These are phyloP conservation scores for Verbena officinalis DNA, from an alignment of 257 asterid species.

Conservation along the genomic window DNA sequence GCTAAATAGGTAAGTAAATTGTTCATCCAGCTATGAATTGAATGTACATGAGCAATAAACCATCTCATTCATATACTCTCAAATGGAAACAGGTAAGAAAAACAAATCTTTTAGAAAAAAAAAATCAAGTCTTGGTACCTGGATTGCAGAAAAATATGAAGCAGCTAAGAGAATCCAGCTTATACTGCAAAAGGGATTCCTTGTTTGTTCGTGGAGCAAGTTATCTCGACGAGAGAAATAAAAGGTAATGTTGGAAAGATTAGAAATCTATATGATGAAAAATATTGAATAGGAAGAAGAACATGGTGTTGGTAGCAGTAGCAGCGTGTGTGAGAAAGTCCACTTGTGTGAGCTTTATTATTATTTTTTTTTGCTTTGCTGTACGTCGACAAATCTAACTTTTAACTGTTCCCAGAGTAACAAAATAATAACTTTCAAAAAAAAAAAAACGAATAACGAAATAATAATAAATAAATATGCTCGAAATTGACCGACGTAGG, in stretches of 20 bases:
- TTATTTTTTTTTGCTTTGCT: neutral
- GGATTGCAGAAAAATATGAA: slow-evolving; percentile 31
- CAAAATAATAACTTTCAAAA: no score
- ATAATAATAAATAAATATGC: no score
- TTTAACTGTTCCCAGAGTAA: slow-evolving; percentile 5
- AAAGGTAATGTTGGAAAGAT: neutral
- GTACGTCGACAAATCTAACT: slow-evolving; percentile 25
- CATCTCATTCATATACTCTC: slow-evolving; percentile 1
- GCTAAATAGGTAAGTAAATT: neutral
- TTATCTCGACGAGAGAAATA: slow-evolving; percentile 6
- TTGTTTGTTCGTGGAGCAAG: slow-evolving; percentile 24
- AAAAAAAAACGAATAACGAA: no score
- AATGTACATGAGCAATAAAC: slow-evolving; percentile 14
- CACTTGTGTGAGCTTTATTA: slow-evolving; percentile 15
- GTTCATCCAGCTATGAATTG: slow-evolving; percentile 9
- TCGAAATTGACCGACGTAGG: no score
- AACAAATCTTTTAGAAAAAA: neutral
- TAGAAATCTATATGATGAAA: slow-evolving; percentile 23
- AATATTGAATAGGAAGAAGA: slow-evolving; percentile 16
- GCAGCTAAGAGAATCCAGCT: slow-evolving; percentile 26
- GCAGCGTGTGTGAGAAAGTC: neutral
- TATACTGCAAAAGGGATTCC: slow-evolving; percentile 30
- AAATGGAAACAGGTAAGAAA: neutral
- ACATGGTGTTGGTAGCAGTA: neutral
- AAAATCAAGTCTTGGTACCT: slow-evolving; percentile 24